Evolutionary conservation across 352 stramenopile genomes (phyloP).

Genomic region (Phytophthora colocasiae): DNA sequence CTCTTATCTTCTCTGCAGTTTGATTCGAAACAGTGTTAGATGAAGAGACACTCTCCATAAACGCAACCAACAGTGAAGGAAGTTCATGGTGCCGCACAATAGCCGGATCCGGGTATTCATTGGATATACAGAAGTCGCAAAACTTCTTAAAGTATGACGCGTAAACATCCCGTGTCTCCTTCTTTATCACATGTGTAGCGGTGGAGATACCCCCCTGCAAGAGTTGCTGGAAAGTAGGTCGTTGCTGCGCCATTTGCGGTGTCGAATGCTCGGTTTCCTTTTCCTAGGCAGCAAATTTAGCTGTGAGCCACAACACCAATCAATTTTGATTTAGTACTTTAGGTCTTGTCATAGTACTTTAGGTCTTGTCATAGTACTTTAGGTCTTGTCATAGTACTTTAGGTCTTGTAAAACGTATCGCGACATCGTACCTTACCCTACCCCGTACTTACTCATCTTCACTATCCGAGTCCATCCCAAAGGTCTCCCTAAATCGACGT

Average conservation of each 20-base stretch:
- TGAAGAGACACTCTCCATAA: slow-evolving; percentile 13
- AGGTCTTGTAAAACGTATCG: slow-evolving; percentile 2
- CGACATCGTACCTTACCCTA: neutral
- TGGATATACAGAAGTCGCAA: slow-evolving; percentile 12
- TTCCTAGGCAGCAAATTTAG: neutral
- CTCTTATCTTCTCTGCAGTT: slow-evolving; percentile 10
- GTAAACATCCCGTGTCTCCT: slow-evolving; percentile 12
- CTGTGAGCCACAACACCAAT: slow-evolving; percentile 1
- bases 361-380: neutral
- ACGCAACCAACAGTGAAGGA: slow-evolving; percentile 13
- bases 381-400: neutral
- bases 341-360: neutral
- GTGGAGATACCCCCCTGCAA: slow-evolving; percentile 8
- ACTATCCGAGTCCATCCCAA: slow-evolving; percentile 11
- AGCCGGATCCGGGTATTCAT: slow-evolving; percentile 17
- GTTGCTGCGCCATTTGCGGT: neutral
- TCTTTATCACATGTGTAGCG: slow-evolving; percentile 16
- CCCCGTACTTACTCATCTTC: slow-evolving; percentile 3
- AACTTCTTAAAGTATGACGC: slow-evolving; percentile 23
- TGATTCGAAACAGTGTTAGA: slow-evolving; percentile 7
- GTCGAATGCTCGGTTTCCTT: neutral
- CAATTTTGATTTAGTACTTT: neutral
- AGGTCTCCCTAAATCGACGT: neutral
- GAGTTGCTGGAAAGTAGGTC: slow-evolving; percentile 9
- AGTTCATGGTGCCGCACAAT: slow-evolving; percentile 1